A percentile compares a stretch with the other conserved stretches of the same genome.
Conservation (phyloP, 805 yeast genomes). For the Schwanniomyces vanrijiae region DNA sequence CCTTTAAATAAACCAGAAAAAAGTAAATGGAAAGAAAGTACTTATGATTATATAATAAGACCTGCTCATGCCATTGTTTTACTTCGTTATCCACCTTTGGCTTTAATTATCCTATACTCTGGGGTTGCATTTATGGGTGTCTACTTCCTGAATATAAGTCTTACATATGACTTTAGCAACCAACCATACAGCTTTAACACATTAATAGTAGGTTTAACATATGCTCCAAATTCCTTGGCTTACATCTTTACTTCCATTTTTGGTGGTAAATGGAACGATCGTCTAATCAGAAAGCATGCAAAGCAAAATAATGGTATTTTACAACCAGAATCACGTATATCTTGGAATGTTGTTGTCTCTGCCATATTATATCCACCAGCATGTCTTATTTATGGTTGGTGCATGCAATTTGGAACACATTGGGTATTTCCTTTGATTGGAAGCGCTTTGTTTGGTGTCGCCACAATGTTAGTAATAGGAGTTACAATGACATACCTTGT, state of each 20-base stretch:
- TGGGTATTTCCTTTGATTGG: slow-evolving; percentile 85
- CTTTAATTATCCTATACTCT: slow-evolving; percentile 62
- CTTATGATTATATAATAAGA: slow-evolving; percentile 48
- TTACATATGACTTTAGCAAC: slow-evolving; percentile 59
- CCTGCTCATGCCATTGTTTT: slow-evolving; percentile 65
- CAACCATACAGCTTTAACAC: slow-evolving; percentile 70
- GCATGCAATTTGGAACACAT: slow-evolving; percentile 58
- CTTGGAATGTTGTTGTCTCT: slow-evolving; percentile 70
- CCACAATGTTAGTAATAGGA: slow-evolving; percentile 81
- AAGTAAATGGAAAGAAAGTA: slow-evolving; percentile 61
- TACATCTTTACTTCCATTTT: slow-evolving; percentile 72
- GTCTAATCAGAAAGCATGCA: slow-evolving; percentile 50
- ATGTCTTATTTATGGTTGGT: slow-evolving; percentile 80
- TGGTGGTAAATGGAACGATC: slow-evolving; percentile 81
- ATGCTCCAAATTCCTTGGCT: slow-evolving; percentile 80
- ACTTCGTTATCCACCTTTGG: slow-evolving; percentile 71
- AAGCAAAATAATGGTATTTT: slow-evolving; percentile 60
- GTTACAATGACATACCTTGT: slow-evolving; percentile 78
- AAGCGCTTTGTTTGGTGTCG: slow-evolving; percentile 77
- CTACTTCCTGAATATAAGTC: slow-evolving; percentile 73
- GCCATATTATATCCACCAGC: slow-evolving; percentile 63
- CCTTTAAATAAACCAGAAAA: no score
- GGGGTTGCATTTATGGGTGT: slow-evolving; percentile 69
- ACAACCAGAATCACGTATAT: slow-evolving; percentile 76
- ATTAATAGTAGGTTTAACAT: slow-evolving; percentile 69